Percentiles rank a stretch among this genome's conserved stretches.
Conservation (phyloP, 257 asterid species). For the Lantana camara region DNA sequence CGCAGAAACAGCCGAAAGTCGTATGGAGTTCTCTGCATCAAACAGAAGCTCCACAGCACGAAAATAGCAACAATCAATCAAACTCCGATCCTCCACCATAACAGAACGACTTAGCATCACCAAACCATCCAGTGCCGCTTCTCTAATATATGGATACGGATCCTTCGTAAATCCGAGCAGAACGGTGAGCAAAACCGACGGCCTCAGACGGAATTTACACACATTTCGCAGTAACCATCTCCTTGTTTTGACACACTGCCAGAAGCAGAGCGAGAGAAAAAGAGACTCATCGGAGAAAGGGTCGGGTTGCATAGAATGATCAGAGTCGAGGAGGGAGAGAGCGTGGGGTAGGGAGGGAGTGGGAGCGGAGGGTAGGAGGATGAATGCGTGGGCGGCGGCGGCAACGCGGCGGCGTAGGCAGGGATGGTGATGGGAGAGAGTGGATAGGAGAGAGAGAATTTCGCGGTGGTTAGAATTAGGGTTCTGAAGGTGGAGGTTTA, state of each 20-base stretch:
- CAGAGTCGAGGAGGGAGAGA: conserved; percentile 53
- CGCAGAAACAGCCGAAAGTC: conserved; percentile 75
- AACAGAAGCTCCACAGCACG: conserved; percentile 80
- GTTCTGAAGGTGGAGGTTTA: conserved; percentile 45
- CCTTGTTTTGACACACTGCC: conserved; percentile 46
- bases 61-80: conserved; percentile 66
- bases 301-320: conserved; percentile 13
- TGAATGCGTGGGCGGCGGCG: conserved; percentile 41
- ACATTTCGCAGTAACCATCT: conserved; percentile 64
- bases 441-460: conserved; percentile 56
- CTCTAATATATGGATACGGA: conserved; percentile 73
- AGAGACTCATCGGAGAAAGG: conserved; percentile 48
- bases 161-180: conserved; percentile 83
- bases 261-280: conserved; percentile 67
- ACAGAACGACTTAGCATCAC: conserved; percentile 41
- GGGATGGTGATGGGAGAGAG: conserved; percentile 49
- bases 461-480: conserved; percentile 36
- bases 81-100: conserved; percentile 57
- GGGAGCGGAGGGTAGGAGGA: conserved; percentile 43
- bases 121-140: conserved; percentile 73
- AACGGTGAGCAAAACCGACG: conserved; percentile 71
- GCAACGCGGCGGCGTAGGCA: conserved; percentile 38
- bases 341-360: conserved; percentile 48
- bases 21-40: conserved; percentile 68
- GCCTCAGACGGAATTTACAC: conserved; percentile 56